Base-by-base conservation (phyloP, 2,329 filamentous ascomycete genomes). In the Botrytis galanthina region DNA sequence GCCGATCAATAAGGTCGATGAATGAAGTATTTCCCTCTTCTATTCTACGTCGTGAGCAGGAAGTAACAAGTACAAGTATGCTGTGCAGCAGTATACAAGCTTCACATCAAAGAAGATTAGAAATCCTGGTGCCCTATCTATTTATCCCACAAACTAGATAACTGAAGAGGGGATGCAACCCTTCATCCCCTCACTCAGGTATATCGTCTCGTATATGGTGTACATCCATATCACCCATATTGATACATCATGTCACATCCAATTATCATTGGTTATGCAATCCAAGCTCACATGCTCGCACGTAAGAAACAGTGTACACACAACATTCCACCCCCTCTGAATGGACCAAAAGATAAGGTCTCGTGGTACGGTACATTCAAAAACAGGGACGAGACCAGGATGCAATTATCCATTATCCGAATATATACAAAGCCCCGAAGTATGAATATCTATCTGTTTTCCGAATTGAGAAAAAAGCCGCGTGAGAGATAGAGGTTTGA, bases 371-470 rank as follows among this genome's bases (percentile, higher is more conserved):
- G 42, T 46, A 32, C 39, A 16, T 32, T 32, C 22, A 32, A 29
- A 48, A 32, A 62, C 26, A 57, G 26, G 37, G 60, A 42, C 37
- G 4, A 61, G 59, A 61, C 59, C 35, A 39, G 59, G 59, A 39
- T 61, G 10, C 32, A 61, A 32, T 60, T 60, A 60, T 35, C 57
- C 57, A 63, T 44, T 63, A 29, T 63, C 69, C 69, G 42, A 62
- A 61, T 48, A n/a, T 22, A 71, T 51, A 62, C 26, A 61, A 18
- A 57, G 54, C 57, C 37, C 57, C 69, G 69, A 71, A 46, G 39
- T 51, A 20, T 59, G 20, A 29, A 46, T 18, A 29, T 57, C 51
- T 57, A 57, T 57, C 51, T 57, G 51, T 57, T 18, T 61, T 46
- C 66, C 48, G 20, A 37, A 59, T 69, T 16, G 5, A 57, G 20